Base-by-base conservation (phyloP, 371 early-diverging fungal species). In the Circinella minor region DNA sequence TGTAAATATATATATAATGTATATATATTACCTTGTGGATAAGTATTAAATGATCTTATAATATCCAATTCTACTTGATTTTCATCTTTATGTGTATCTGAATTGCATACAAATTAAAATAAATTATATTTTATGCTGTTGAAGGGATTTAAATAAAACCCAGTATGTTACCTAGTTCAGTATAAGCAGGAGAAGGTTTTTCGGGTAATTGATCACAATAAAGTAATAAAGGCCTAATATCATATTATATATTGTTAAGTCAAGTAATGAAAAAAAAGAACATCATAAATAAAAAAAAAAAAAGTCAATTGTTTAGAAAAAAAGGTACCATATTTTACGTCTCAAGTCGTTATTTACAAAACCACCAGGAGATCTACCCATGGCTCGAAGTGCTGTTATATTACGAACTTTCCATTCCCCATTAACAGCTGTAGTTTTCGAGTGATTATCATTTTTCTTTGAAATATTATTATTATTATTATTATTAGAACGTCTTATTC, bases 401-500 rank as follows among this genome's bases (percentile, higher is more conserved):
- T 92, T 76, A 13, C 77, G 73, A 20, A 69, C 73, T 18, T 76
- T 78, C 51, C 90, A 73, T 4, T 90, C 91, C 66, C 86, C 85
- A 59, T 86, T 80, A 11, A 89, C 86, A 4, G 46, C 54, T 27
- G 54, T n/a, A 34, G 37, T 65, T 36, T 65, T 65, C 27, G 27
- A 57, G 14, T 57, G 57, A 34, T 57, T 18, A 14, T 57, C 57
- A 14, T 51, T 51, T 57, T 57, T 57, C 57, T 57, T 57, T 18
- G 9, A 6, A 27, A 27, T 57, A 5, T 8, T 15, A 43, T 43
- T 6, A 43, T 43, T 6, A 43, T 27, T 27, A 27, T 27, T 27
- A 27, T 27, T 27, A 27, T 9, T 11, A 5, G 20, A n/a, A 27
- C 57, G 57, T n/a, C 27, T 57, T 27, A 34, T 57, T 57, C 57